phyloP scores from a whole-genome alignment of 371 early-diverging fungal species.

The Ecytonucleospora hepatopenaei region DNA sequence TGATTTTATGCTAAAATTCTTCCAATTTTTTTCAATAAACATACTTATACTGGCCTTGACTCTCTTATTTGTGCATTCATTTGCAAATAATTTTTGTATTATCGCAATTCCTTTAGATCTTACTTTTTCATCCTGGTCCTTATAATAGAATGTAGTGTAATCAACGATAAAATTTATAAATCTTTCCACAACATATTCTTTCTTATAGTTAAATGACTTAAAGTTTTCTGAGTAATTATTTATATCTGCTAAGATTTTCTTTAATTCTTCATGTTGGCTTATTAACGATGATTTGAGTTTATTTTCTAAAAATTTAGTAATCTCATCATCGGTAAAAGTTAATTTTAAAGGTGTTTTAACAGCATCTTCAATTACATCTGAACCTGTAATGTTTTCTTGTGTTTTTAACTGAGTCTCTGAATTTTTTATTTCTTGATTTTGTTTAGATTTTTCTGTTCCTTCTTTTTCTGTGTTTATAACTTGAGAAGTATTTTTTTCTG shows the following conservation, averaged over 20 bases:
- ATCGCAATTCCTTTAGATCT: neutral
- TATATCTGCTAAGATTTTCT: neutral
- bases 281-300: neutral
- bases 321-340: neutral
- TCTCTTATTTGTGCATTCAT: conserved; percentile 16
- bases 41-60: conserved; percentile 14
- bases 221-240: neutral
- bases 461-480: too few species aligned
- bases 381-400: neutral
- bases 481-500: too few species aligned
- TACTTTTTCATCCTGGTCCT: neutral
- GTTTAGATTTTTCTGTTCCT: too few species aligned
- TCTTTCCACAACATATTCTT: neutral
- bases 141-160: conserved; percentile 2
- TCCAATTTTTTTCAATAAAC: conserved; percentile 5
- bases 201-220: conserved; percentile 3
- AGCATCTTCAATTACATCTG: neutral
- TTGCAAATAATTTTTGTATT: neutral
- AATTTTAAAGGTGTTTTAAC: neutral
- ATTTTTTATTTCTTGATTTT: too few species aligned
- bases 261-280: conserved; percentile 4
- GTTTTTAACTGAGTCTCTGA: neutral
- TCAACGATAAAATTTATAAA: conserved; percentile 8
- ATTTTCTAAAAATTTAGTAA: too few species aligned
- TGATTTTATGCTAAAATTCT: neutral